Evolutionary conservation across 2,329 filamentous ascomycete genomes (phyloP).

Genomic region (Paraphaeosphaeria minitans): DNA sequence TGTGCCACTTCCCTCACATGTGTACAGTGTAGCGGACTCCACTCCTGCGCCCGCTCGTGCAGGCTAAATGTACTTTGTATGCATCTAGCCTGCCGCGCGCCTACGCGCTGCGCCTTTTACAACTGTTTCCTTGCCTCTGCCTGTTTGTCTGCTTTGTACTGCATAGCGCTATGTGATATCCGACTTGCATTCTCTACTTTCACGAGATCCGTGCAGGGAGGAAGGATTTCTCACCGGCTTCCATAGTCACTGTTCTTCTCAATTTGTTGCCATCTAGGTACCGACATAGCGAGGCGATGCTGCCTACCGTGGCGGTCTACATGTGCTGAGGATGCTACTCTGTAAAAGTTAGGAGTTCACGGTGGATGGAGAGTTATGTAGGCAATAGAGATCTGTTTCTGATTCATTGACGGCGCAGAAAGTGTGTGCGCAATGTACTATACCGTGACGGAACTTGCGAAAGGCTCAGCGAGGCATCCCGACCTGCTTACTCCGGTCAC

Average conservation of each 20-base stretch:
- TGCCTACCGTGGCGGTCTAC: constrained; percentile 21
- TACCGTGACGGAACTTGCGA: too few species aligned
- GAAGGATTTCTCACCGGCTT: constrained; percentile 46
- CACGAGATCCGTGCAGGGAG: constrained; percentile 45
- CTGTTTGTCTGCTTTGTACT: constrained; percentile 23
- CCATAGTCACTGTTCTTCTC: constrained; percentile 12
- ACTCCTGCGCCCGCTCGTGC: constrained; percentile 36
- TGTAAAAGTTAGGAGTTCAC: constrained; percentile 24
- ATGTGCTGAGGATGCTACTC: constrained; percentile 46
- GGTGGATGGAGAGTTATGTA: constrained; percentile 11
- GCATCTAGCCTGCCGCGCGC: constrained; percentile 22
- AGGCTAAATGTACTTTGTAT: constrained; percentile 11
- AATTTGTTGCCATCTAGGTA: not conserved
- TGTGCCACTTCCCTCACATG: constrained; percentile 28
- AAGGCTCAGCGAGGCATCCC: too few species aligned
- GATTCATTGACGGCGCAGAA: too few species aligned
- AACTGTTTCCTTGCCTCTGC: constrained; percentile 16
- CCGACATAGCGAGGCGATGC: constrained; percentile 43
- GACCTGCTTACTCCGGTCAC: too few species aligned
- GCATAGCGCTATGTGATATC: constrained; percentile 49
- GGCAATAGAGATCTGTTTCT: constrained; percentile 10
- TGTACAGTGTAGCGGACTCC: constrained; percentile 33
- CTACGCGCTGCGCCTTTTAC: constrained; percentile 22
- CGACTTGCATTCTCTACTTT: constrained; percentile 48
- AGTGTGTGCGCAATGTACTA: too few species aligned